phyloP scores from a whole-genome alignment of 1,284 basidiomycete genomes.

The Ganoderma sp. region DNA sequence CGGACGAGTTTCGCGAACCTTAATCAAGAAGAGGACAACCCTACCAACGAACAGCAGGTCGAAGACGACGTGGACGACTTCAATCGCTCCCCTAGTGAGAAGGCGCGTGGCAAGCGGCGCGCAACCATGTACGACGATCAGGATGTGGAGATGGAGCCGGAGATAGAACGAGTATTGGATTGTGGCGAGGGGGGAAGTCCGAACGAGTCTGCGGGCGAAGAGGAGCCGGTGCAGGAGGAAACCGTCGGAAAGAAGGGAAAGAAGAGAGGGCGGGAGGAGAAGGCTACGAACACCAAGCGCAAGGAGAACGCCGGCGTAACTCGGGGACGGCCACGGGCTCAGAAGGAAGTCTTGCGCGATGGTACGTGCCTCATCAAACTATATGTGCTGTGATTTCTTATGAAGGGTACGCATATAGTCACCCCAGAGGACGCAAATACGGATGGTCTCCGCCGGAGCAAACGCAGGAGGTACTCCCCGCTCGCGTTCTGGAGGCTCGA shows the following conservation, averaged over 20 bases:
- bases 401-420: slow-evolving; percentile 19
- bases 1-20: slow-evolving; percentile 55
- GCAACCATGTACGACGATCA: slow-evolving; percentile 36
- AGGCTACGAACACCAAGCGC: slow-evolving; percentile 35
- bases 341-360: slow-evolving; percentile 36
- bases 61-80: slow-evolving; percentile 35
- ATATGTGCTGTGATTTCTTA: background rate
- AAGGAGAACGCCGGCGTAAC: slow-evolving; percentile 37
- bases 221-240: slow-evolving; percentile 27
- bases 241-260: slow-evolving; percentile 28
- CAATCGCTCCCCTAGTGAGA: slow-evolving; percentile 35
- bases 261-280: slow-evolving; percentile 21
- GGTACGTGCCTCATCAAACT: slow-evolving; percentile 27
- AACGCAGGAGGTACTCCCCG: slow-evolving; percentile 75
- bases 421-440: slow-evolving; percentile 32
- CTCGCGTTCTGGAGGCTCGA: slow-evolving; percentile 96
- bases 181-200: slow-evolving; percentile 32
- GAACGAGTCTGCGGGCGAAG: slow-evolving; percentile 29
- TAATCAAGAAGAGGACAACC: slow-evolving; percentile 50
- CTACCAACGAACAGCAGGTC: slow-evolving; percentile 44
- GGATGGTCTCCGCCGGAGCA: slow-evolving; percentile 77
- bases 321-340: slow-evolving; percentile 34
- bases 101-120: slow-evolving; percentile 46
- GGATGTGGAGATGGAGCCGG: slow-evolving; percentile 58
- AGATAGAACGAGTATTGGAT: slow-evolving; percentile 54